Base-by-base conservation (phyloP, 1,284 basidiomycete genomes). In the Melampsora abietis-canadensis region DNA sequence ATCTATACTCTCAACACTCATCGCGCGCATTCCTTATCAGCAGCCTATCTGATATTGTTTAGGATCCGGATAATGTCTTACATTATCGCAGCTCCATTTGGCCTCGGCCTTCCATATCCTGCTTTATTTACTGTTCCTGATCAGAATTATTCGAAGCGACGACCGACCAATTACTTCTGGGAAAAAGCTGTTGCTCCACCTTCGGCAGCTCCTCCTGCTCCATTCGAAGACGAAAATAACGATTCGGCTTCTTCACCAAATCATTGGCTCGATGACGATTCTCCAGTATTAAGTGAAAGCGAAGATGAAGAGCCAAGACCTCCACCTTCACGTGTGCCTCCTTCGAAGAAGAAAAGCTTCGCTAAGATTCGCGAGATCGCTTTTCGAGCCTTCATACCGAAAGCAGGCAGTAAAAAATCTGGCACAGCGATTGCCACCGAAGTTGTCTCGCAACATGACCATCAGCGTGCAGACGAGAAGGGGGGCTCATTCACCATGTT, bases 111-210 rank as follows among this genome's bases (percentile, higher is more conserved):
- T 4, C 51, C 51, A 54, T 54, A 54, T 54, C 27, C 51, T 54
- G 51, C 51, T n/a, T 54, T 54, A 27, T 54, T 54, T 54, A 8
- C 14, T 54, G 51, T 54, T 54, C 51, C 51, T n/a, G 10, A 54
- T 3, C 4, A 21, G 21, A 12, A 54, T 27, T 17, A 12, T 54
- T 8, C 51, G 7, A 54, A 27, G 31, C 34, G 14, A 40, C 48
- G 69, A 17, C 69, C 69, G 14, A 44, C 69, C 1, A 51, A 73
- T 27, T 66, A 73, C 24, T 66, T 73, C 27, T 73, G 62, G 61
- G 51, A 73, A 24, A 73, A 59, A 34, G 69, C 31, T 10, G 59
- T 51, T 21, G 27, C 44, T 30, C 17, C 46, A 14, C 19, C 47
- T n/a, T 19, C 17, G n/a, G 5, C 40, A 21, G 31, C 6, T 17